A percentile compares a stretch with the other conserved stretches of the same genome.
These are phyloP conservation scores for Ophioceras dolichostomum DNA, from an alignment of 2,329 filamentous ascomycete species.

Conservation along the genomic window DNA sequence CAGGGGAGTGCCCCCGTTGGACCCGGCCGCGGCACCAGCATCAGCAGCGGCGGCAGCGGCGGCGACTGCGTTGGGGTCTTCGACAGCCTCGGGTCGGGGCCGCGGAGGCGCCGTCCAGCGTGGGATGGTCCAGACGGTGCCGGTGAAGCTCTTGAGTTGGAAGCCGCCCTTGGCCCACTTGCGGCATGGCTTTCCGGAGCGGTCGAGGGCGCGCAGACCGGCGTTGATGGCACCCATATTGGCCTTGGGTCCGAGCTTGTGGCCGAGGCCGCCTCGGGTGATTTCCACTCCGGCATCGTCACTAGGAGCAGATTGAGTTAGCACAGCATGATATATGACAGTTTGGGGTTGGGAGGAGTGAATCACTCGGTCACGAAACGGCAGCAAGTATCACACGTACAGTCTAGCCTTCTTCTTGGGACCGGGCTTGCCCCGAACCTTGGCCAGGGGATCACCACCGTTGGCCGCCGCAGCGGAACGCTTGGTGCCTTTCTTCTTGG, in stretches of 20 bases:
- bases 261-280: slow-evolving; percentile 40
- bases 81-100: slow-evolving; percentile 27
- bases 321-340: background rate
- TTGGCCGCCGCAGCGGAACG: slow-evolving; percentile 48
- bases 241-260: slow-evolving; percentile 90
- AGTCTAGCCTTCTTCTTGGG: slow-evolving; percentile 93
- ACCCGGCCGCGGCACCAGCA: too few relatives aligned
- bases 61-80: too few relatives aligned
- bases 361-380: background rate
- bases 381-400: slow-evolving; percentile 44
- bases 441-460: slow-evolving; percentile 52
- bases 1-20: too few relatives aligned
- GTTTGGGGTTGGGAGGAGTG: background rate
- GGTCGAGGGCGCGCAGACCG: slow-evolving; percentile 83
- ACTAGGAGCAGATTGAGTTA: too few relatives aligned
- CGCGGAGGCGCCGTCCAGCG: slow-evolving; percentile 71
- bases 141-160: slow-evolving; percentile 84
- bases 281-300: too few relatives aligned
- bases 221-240: slow-evolving; percentile 98
- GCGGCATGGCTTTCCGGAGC: slow-evolving; percentile 81
- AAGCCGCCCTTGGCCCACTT: slow-evolving; percentile 82
- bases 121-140: slow-evolving; percentile 67
- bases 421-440: slow-evolving; percentile 74
- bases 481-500: slow-evolving; percentile 67
- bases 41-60: too few relatives aligned